Base-by-base conservation (phyloP, 176 grass and related monocot species). In the Echinochloa phyllopogon region DNA sequence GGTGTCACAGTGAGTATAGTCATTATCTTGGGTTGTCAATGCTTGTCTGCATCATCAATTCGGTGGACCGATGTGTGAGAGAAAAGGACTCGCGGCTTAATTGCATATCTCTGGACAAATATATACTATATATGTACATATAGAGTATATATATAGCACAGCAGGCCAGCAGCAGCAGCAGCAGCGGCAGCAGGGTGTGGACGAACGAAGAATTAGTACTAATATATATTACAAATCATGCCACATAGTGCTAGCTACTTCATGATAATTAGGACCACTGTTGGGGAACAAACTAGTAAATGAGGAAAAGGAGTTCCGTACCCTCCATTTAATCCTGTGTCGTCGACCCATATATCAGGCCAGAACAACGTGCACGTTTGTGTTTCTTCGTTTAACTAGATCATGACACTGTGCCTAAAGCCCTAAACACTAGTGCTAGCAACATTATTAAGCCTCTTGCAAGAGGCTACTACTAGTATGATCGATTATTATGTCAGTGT, bases 241-340 rank as follows among this genome's bases (percentile, higher is more conserved):
- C 9, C 72, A 23, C 21, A 51, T 6, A 38, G 25, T 50, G 37
- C 2, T 21, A 4, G 37, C 2, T 21, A 4, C 6, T 24, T 8
- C 29, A 40, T 37, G 41, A 61, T 37, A 50, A 61, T 78, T 45
- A 72, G 63, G 80, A 79, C 80, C 56, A 72, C 37, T 14, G 24
- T 37, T 4, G 72, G 86, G 86, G 65, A 45, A 36, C 87, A 84
- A 45, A 8, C 9, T 14, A 64, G 47, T 88, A 27, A 88, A 65
- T 49, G 41, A 23, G 24, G 75, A 78, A 84, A 88, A 84, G 10
- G 87, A 84, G 87, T 55, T 43, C 25, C 47, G 33, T 55, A 21
- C 65, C 63, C 39, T 14, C 4, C 65, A 84, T 44, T 64, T 10
- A 71, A 79, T 78, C 47, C 20, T 14, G 27, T 47, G 80, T 69